A percentile compares a stretch with the other conserved stretches of the same genome.
These are phyloP conservation scores for Podaxis carcinomalis DNA, from an alignment of 768 basidiomycete species.

Conservation along the genomic window DNA sequence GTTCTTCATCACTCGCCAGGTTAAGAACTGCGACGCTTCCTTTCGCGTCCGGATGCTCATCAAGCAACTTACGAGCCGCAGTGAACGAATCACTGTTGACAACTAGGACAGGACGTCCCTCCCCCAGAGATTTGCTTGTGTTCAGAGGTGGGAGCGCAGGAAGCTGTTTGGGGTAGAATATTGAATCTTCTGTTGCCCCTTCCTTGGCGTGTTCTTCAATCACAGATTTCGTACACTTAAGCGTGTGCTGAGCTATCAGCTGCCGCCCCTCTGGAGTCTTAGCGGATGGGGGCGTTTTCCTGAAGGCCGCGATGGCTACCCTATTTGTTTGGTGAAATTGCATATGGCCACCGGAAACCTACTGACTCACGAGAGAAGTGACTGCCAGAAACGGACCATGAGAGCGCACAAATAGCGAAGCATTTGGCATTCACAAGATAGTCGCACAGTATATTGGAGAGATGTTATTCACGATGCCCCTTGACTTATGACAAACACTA, in stretches of 20 bases:
- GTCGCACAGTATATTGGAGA: too few species aligned
- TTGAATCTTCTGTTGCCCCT: conserved; percentile 27
- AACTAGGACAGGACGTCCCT: conserved; percentile 16
- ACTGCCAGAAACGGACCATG: neutral
- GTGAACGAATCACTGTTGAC: conserved; percentile 35
- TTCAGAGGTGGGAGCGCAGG: conserved; percentile 18
- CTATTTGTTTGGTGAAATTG: neutral
- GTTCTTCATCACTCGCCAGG: conserved; percentile 31
- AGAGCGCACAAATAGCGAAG: too few species aligned
- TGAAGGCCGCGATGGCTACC: neutral
- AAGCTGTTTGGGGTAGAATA: conserved; percentile 24
- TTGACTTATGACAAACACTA: too few species aligned
- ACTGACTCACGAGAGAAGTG: neutral
- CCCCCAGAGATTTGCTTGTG: conserved; percentile 11
- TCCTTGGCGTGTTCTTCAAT: conserved; percentile 21
- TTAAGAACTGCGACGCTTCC: conserved; percentile 33
- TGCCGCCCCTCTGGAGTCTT: conserved; percentile 5
- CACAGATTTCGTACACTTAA: conserved; percentile 22
- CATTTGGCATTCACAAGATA: too few species aligned
- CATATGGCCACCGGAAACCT: too few species aligned
- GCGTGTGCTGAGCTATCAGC: conserved; percentile 23
- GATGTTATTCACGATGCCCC: too few species aligned
- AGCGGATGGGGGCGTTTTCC: too few species aligned
- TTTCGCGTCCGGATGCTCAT: conserved; percentile 18
- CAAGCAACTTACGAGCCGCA: conserved; percentile 27